Evolutionary conservation across 345 rosid genomes (phyloP).

Genomic region (Hypericum androsaemum): DNA sequence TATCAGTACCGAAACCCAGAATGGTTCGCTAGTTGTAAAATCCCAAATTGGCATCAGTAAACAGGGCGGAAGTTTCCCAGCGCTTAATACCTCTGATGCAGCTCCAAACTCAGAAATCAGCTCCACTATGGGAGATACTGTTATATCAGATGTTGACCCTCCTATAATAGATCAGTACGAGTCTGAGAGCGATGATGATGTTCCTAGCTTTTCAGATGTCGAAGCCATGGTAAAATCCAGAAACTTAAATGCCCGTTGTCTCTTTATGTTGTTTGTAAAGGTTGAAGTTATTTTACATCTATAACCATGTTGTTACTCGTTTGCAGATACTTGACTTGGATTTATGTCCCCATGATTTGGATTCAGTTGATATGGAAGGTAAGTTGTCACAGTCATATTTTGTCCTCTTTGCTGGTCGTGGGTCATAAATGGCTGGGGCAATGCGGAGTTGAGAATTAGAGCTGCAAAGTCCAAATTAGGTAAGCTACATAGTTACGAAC

Average conservation of each 20-base stretch:
- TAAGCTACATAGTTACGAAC: neutral
- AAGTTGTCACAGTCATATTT: neutral
- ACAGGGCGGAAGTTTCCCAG: conserved; percentile 12
- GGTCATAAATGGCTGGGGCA: too few relatives aligned
- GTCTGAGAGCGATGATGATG: conserved; percentile 22
- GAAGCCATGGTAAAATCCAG: neutral
- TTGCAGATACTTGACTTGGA: conserved; percentile 5
- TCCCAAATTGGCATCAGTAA: conserved; percentile 9
- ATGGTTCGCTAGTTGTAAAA: conserved; percentile 14
- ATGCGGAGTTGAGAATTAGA: neutral
- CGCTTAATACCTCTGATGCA: conserved; percentile 9
- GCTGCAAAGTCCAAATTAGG: neutral
- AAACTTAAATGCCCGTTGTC: neutral
- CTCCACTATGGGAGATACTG: conserved; percentile 3
- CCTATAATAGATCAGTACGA: conserved; percentile 29
- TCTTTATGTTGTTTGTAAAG: neutral
- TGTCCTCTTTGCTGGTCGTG: neutral
- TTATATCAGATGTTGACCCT: conserved; percentile 24
- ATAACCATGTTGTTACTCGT: neutral
- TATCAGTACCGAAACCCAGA: conserved; percentile 19
- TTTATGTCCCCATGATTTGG: conserved; percentile 1
- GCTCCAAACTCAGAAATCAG: too few relatives aligned
- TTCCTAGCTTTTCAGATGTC: conserved; percentile 6
- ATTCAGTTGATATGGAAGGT: conserved; percentile 1
- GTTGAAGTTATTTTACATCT: neutral